These are phyloP conservation scores for Inonotus obliquus DNA, from an alignment of 1,284 basidiomycete genomes.

Conservation along the genomic window DNA sequence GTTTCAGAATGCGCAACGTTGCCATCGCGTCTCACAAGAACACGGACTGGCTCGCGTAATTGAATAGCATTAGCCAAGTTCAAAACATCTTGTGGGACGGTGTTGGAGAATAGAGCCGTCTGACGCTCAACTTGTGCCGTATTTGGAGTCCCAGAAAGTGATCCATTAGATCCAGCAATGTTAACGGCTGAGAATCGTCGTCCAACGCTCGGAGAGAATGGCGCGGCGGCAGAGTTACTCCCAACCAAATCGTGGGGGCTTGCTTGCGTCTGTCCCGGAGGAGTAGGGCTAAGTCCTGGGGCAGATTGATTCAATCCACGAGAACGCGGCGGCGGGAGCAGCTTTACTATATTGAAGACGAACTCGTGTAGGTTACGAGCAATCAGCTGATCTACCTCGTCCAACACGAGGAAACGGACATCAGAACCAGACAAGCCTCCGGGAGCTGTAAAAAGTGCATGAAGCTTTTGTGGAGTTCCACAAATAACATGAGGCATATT, in stretches of 20 bases:
- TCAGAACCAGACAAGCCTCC: conserved; percentile 75
- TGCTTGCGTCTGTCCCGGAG: conserved; percentile 32
- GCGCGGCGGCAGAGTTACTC: conserved; percentile 31
- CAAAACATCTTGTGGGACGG: conserved; percentile 89
- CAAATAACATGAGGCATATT: conserved; percentile 93
- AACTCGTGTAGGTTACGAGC: conserved; percentile 95
- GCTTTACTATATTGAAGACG: conserved; percentile 87
- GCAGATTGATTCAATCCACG: conserved; percentile 44
- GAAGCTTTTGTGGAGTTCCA: conserved; percentile 94
- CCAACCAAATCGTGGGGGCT: conserved; percentile 49
- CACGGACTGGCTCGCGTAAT: conserved; percentile 90
- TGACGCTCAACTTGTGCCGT: conserved; percentile 70
- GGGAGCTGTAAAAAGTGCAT: conserved; percentile 84
- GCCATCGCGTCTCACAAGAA: conserved; percentile 93
- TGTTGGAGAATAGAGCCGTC: conserved; percentile 94
- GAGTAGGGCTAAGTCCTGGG: conserved; percentile 33
- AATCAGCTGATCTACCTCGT: conserved; percentile 97
- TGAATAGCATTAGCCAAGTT: conserved; percentile 87
- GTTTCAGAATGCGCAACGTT: conserved; percentile 72
- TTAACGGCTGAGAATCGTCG: conserved; percentile 56
- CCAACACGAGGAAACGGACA: conserved; percentile 88
- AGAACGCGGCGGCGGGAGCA: conserved; percentile 81
- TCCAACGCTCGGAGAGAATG: conserved; percentile 44
- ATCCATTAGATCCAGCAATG: conserved; percentile 34
- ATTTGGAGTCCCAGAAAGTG: conserved; percentile 25